Evolutionary conservation across 169 alveolate species (phyloP).

Genomic region (Blepharisma undulans): DNA sequence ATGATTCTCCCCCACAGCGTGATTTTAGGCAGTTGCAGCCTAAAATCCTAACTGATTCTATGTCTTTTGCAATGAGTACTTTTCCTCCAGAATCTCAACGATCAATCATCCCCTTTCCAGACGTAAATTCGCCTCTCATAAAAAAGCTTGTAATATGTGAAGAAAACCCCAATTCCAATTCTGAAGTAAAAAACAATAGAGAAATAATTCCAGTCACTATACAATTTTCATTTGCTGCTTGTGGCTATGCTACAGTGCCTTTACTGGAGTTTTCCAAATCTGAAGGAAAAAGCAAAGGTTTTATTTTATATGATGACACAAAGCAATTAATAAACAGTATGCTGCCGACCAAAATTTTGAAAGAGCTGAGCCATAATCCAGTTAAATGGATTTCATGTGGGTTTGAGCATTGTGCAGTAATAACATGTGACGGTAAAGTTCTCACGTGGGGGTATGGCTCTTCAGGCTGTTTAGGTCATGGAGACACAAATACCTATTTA

Average conservation of each 20-base stretch:
- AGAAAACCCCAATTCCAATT: too few relatives aligned
- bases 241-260: constrained; percentile 33
- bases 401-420: constrained; percentile 58
- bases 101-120: background rate
- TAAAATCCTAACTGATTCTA: background rate
- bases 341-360: constrained; percentile 24
- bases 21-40: background rate
- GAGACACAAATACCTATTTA: constrained; percentile 32
- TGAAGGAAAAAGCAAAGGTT: background rate
- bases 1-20: too few relatives aligned
- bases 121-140: constrained; percentile 27
- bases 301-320: background rate
- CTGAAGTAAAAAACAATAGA: background rate
- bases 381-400: constrained; percentile 55
- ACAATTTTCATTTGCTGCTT: background rate
- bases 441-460: constrained; percentile 75
- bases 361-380: background rate
- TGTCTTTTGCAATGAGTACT: background rate
- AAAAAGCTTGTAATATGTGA: constrained; percentile 33
- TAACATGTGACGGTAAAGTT: constrained; percentile 46
- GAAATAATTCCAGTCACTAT: background rate
- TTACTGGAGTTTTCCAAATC: constrained; percentile 6
- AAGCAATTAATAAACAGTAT: background rate
- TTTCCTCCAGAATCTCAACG: background rate
- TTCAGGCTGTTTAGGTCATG: constrained; percentile 69